Percentiles rank a stretch among this genome's conserved stretches.
Evolutionary conservation across 2,329 filamentous ascomycete species (phyloP).

Genomic region (Apiospora aurea): DNA sequence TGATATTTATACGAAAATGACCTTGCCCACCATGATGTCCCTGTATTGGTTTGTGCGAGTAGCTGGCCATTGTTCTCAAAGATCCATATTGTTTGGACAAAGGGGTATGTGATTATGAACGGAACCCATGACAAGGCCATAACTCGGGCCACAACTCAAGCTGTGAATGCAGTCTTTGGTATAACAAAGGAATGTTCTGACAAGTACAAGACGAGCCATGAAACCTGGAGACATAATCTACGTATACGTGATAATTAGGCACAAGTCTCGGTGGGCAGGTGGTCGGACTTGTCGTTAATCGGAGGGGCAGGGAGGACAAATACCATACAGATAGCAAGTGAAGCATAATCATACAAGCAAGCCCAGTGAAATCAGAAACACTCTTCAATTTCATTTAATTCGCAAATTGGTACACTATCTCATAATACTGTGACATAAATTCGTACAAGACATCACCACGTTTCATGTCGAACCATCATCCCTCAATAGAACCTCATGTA

Average conservation of each 20-base stretch:
- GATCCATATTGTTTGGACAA: not conserved
- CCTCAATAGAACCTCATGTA: not conserved
- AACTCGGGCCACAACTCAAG: not conserved
- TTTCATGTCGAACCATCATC: not conserved
- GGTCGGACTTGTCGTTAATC: not conserved
- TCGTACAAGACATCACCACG: constrained; percentile 7
- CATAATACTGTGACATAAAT: constrained; percentile 17
- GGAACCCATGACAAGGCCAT: not conserved
- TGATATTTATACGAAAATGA: not conserved
- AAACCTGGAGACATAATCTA: not conserved
- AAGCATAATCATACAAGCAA: not conserved
- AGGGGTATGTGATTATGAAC: not conserved
- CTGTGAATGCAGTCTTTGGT: not conserved
- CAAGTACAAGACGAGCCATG: not conserved
- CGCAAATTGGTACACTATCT: constrained; percentile 10
- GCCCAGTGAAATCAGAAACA: not conserved
- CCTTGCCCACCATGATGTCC: not conserved
- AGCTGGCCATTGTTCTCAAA: too few relatives aligned
- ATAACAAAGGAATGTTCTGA: not conserved
- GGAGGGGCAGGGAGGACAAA: not conserved
- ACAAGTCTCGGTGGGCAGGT: too few relatives aligned
- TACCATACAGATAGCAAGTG: not conserved
- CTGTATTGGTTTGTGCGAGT: not conserved
- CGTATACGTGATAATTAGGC: not conserved
- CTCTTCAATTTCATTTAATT: not conserved